phyloP scores from a whole-genome alignment of 768 basidiomycete species.

The Paxillus ammoniavirescens region DNA sequence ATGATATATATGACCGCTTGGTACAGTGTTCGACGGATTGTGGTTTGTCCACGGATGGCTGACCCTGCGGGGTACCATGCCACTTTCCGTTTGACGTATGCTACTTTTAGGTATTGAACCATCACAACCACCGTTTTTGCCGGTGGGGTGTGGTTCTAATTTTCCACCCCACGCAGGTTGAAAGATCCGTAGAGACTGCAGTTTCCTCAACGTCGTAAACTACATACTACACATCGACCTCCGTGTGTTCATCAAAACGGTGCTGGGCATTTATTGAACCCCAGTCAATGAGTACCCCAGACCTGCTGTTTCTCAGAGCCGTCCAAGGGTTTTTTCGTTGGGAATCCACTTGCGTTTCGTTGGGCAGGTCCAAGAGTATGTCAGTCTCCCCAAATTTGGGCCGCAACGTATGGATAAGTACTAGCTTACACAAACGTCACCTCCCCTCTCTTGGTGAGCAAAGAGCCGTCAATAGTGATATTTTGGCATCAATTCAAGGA shows the following conservation, averaged over 20 bases:
- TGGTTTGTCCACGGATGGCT: conserved; percentile 23
- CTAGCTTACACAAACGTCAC: too few relatives aligned
- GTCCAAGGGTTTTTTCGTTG: too few relatives aligned
- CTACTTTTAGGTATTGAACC: background rate
- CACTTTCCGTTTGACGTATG: too few relatives aligned
- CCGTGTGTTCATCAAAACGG: conserved; percentile 2
- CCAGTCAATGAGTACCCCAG: background rate
- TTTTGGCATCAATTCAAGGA: too few relatives aligned
- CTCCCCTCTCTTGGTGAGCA: too few relatives aligned
- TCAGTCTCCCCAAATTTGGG: too few relatives aligned
- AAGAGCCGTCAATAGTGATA: too few relatives aligned
- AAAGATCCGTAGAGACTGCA: background rate
- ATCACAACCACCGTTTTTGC: background rate
- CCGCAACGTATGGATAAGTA: too few relatives aligned
- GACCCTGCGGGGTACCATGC: background rate
- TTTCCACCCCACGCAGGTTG: too few relatives aligned
- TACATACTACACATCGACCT: background rate
- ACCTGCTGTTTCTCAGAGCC: background rate
- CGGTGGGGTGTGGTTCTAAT: background rate
- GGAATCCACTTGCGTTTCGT: too few relatives aligned
- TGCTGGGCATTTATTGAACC: background rate
- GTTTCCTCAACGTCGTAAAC: background rate
- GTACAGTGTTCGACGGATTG: conserved; percentile 18
- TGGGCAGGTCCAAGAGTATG: too few relatives aligned
- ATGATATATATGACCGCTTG: conserved; percentile 20